Base-by-base conservation (phyloP, 345 rosid species). In the Psidium guajava region DNA sequence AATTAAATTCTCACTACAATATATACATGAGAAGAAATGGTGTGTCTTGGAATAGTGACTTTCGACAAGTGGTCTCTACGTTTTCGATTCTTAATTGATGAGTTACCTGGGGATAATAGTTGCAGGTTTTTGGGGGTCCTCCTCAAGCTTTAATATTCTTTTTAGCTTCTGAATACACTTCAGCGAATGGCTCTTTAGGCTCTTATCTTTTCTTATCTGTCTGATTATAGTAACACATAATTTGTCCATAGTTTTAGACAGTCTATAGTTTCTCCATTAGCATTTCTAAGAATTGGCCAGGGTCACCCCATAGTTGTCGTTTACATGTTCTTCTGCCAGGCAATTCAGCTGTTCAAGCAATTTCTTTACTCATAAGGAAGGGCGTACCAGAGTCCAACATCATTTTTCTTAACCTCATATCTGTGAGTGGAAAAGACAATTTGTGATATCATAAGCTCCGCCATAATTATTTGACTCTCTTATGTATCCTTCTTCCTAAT, bases 301-400 rank as follows among this genome's bases (percentile, higher is more conserved):
- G 80, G 36, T 69, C 22, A 69, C 25, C 47, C 47, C 47, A 18
- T 69, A 15, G 3, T 64, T 16, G 75, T 64, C 22, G 32, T 64
- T 36, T 28, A 36, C 21, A 15, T 49, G 42, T 50, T 50, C 58
- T 51, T 53, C 49, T 22, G 22, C 50, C 93, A 97, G 98, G 99
- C 58, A 97, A 97, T 87, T 97, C 99, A 18, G 99, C 98, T 54
- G 98, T 97, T 89, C 95, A 95, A 87, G 98, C 99, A 77, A 96
- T 96, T 86, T 93, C 95, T 3, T 92, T 95, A 61, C 98, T 96
- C 69, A 86, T 96, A 81, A 94, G 95, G 85, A 97, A 96, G 89
- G 99, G 98, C 20, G 99, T 97, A 6, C 98, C 98, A 8, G 97
- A 97, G 91, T 86, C 93, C 82, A 95, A 94, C 91, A 96, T 97